Evolutionary conservation across 306 rosid genomes (phyloP).

Genomic region (Malus fusca): DNA sequence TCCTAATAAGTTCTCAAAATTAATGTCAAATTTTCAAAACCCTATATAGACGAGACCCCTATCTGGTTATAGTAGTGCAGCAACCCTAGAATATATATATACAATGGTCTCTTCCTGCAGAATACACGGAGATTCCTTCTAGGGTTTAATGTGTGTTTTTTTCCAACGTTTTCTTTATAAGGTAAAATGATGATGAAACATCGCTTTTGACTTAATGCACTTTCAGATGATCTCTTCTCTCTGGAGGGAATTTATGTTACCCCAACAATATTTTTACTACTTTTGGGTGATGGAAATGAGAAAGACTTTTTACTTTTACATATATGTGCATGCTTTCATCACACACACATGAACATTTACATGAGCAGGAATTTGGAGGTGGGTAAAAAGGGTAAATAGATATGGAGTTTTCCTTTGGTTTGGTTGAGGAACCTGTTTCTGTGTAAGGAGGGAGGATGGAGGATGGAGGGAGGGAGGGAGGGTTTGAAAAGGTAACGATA

Average conservation of each 20-base stretch:
- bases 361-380: neutral
- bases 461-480: too few species aligned
- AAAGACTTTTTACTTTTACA: neutral
- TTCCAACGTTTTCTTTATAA: conserved; percentile 36
- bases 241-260: conserved; percentile 32
- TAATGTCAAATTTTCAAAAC: neutral
- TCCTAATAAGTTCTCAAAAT: neutral
- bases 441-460: neutral
- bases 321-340: neutral
- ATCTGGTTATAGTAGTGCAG: conserved; percentile 18
- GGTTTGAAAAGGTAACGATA: neutral
- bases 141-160: neutral
- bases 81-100: neutral
- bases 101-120: conserved; percentile 31
- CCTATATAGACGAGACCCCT: conserved; percentile 1
- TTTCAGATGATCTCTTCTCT: neutral
- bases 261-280: conserved; percentile 15
- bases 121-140: conserved; percentile 36
- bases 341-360: neutral
- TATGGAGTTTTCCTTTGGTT: neutral
- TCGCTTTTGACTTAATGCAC: conserved; percentile 32
- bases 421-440: neutral
- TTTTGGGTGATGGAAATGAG: neutral
- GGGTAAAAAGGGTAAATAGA: neutral
- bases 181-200: conserved; percentile 44